phyloP scores from a whole-genome alignment of 495 filamentous ascomycete species.

The Arthonia radiata region DNA sequence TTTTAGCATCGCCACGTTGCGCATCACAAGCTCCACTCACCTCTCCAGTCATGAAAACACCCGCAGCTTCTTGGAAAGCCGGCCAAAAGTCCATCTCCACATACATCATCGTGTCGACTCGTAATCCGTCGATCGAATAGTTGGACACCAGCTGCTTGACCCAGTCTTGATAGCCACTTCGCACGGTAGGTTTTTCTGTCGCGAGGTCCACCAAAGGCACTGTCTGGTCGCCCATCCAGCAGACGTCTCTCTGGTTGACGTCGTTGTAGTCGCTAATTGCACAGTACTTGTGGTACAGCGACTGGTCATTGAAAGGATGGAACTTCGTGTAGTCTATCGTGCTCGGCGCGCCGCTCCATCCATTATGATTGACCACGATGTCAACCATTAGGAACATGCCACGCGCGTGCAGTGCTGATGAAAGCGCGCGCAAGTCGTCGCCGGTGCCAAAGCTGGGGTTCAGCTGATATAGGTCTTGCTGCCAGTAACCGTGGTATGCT shows the following conservation, averaged over 20 bases:
- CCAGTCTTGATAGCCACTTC: conserved; percentile 38
- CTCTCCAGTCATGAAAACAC: conserved; percentile 48
- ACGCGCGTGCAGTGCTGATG: conserved; percentile 4
- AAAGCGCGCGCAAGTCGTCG: conserved; percentile 4
- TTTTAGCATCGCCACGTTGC: too few species aligned
- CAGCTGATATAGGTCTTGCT: conserved; percentile 11
- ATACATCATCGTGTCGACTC: conserved; percentile 52
- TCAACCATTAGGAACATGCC: conserved; percentile 45
- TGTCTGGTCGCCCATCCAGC: conserved; percentile 40
- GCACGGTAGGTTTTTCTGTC: conserved; percentile 31
- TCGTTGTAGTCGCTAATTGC: conserved; percentile 35
- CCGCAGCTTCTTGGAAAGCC: conserved; percentile 34
- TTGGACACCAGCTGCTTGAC: conserved; percentile 33
- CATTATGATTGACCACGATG: conserved; percentile 59
- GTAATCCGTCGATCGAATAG: conserved; percentile 57
- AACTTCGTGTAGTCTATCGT: conserved; percentile 35
- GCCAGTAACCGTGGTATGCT: conserved; percentile 55
- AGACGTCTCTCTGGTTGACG: conserved; percentile 26
- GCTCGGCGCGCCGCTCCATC: conserved; percentile 26
- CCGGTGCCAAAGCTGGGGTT: conserved; percentile 1
- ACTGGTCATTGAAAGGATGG: conserved; percentile 34
- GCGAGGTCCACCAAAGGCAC: conserved; percentile 46
- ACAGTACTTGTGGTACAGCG: conserved; percentile 46
- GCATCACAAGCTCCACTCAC: too few species aligned
- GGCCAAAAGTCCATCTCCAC: conserved; percentile 47